These are phyloP conservation scores for Mortierella sp. DNA, from an alignment of 371 early-diverging fungal species.

Conservation along the genomic window DNA sequence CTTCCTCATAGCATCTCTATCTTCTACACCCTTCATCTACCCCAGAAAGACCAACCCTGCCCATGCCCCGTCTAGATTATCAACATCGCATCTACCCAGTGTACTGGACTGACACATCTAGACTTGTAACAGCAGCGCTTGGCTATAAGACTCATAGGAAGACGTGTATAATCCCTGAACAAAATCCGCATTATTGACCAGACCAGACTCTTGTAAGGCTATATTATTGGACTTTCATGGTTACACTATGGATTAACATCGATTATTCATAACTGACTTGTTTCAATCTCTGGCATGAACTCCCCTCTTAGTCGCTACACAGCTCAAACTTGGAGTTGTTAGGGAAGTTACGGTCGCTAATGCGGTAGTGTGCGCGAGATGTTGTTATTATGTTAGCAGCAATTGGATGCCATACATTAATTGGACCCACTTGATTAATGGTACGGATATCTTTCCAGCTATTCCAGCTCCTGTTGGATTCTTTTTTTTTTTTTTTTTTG, in stretches of 20 bases:
- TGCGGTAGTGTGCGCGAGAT: conserved; percentile 4
- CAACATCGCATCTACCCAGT: conserved; percentile 18
- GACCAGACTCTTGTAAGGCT: conserved; percentile 14
- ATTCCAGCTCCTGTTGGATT: conserved; percentile 15
- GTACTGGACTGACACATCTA: neutral
- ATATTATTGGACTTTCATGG: conserved; percentile 13
- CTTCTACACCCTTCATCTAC: conserved; percentile 17
- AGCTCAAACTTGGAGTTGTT: conserved; percentile 2
- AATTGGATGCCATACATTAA: conserved; percentile 16
- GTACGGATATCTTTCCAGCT: conserved; percentile 28
- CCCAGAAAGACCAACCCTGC: conserved; percentile 10
- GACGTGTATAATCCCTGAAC: neutral
- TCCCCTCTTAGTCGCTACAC: conserved; percentile 1
- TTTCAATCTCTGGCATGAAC: neutral
- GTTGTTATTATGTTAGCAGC: conserved; percentile 15
- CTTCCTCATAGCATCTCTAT: conserved; percentile 16
- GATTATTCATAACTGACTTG: conserved; percentile 2
- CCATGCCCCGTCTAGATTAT: conserved; percentile 8
- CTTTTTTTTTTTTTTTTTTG: too few species aligned
- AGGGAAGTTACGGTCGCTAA: neutral
- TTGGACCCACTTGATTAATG: conserved; percentile 28
- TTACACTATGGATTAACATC: conserved; percentile 11
- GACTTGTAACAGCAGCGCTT: neutral
- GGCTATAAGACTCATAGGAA: conserved; percentile 5
- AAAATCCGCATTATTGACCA: conserved; percentile 11